These are phyloP conservation scores for Xylona heveae DNA, from an alignment of 495 filamentous ascomycete species.

Conservation along the genomic window DNA sequence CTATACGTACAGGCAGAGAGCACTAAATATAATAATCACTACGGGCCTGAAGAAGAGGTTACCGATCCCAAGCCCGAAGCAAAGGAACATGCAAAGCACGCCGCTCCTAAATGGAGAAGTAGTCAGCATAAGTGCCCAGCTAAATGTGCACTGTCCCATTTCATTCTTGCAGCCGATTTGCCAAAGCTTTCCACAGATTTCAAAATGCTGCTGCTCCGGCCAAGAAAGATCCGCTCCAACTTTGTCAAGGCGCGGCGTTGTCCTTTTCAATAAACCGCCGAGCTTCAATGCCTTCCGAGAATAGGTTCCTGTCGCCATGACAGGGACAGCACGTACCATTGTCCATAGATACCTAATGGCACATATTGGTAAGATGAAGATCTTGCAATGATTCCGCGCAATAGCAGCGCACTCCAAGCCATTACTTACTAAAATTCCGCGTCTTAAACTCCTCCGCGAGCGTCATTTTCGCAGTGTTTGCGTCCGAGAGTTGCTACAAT, in stretches of 20 bases:
- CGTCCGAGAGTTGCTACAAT: no score
- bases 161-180: not conserved
- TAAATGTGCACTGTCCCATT: not conserved
- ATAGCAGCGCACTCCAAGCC: conserved; percentile 1
- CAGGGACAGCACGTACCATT: conserved; percentile 54
- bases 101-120: conserved; percentile 48
- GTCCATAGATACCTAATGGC: conserved; percentile 81
- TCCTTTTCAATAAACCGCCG: not conserved
- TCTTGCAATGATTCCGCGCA: conserved; percentile 7
- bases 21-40: conserved; percentile 57
- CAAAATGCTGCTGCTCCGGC: not conserved
- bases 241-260: not conserved
- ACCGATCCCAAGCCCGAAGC: conserved; percentile 84
- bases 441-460: conserved; percentile 61
- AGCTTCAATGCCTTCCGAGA: conserved; percentile 1
- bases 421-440: conserved; percentile 90
- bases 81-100: conserved; percentile 82
- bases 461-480: conserved; percentile 18
- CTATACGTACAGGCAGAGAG: conserved; percentile 60
- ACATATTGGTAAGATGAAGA: conserved; percentile 2
- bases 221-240: no score
- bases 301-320: no score
- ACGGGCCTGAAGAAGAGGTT: conserved; percentile 60
- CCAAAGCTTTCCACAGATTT: not conserved
- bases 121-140: not conserved